phyloP scores from a whole-genome alignment of 345 rosid genomes.

The Brassica juncea region DNA sequence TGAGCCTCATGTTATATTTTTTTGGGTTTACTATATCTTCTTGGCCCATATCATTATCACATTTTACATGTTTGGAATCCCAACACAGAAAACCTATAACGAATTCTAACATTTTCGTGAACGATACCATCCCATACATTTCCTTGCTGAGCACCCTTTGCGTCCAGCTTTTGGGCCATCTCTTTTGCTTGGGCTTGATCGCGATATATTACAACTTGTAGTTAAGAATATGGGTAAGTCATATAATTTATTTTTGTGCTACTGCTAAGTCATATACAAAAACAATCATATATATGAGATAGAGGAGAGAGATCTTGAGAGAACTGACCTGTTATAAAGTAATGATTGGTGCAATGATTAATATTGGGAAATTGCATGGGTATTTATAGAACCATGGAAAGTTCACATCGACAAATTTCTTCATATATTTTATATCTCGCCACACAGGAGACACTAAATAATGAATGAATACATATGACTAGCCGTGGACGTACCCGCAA shows the following conservation, averaged over 20 bases:
- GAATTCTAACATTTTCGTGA: constrained; percentile 12
- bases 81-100: no score
- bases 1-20: no score
- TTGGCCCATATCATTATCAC: no score
- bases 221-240: neutral
- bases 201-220: neutral
- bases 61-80: no score
- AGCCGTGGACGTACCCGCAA: neutral
- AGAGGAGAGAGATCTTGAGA: neutral
- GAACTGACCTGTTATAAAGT: neutral
- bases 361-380: neutral
- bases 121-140: constrained; percentile 34
- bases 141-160: constrained; percentile 10
- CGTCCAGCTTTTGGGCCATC: constrained; percentile 23
- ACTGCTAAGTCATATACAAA: neutral
- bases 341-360: neutral
- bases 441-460: neutral
- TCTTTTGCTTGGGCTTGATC: neutral
- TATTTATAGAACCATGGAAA: neutral
- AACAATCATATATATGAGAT: neutral
- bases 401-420: neutral
- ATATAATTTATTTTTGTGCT: no score
- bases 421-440: neutral
- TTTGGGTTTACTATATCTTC: no score
- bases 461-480: neutral